phyloP scores from a whole-genome alignment of 2,329 filamentous ascomycete genomes.

The Penicillium sp. region DNA sequence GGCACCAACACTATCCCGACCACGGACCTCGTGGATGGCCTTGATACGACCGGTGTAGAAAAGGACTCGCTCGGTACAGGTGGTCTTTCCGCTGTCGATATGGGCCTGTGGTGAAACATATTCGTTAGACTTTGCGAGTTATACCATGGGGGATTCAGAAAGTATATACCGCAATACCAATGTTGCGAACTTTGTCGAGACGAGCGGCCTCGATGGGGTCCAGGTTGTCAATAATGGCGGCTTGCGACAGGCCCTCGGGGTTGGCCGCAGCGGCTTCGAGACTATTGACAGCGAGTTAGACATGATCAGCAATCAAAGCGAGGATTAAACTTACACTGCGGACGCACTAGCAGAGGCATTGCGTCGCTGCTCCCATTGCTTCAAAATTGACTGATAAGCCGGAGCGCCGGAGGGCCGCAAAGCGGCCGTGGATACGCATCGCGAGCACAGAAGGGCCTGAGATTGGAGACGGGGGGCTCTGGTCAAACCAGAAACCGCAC shows the following conservation, averaged over 20 bases:
- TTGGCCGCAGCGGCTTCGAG: slow-evolving; percentile 62
- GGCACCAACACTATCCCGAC: slow-evolving; percentile 87
- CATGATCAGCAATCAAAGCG: background rate
- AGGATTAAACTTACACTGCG: slow-evolving; percentile 43
- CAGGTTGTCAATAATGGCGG: slow-evolving; percentile 77
- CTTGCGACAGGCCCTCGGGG: slow-evolving; percentile 62
- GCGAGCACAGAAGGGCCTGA: slow-evolving; percentile 40
- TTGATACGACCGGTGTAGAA: slow-evolving; percentile 98
- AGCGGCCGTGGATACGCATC: slow-evolving; percentile 45
- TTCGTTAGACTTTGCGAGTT: slow-evolving; percentile 5
- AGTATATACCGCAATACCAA: slow-evolving; percentile 84
- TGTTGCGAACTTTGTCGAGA: slow-evolving; percentile 85
- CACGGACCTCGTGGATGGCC: slow-evolving; percentile 91
- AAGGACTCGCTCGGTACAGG: slow-evolving; percentile 91
- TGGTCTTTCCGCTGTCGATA: slow-evolving; percentile 98
- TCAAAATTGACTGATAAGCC: slow-evolving; percentile 42
- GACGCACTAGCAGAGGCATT: slow-evolving; percentile 48
- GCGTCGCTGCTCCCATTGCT: slow-evolving; percentile 48
- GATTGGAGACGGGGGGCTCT: slow-evolving; percentile 41
- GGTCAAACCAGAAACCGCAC: slow-evolving; percentile 42
- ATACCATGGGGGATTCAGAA: background rate
- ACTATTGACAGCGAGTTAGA: slow-evolving; percentile 35
- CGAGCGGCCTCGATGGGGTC: slow-evolving; percentile 77
- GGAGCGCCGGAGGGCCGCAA: slow-evolving; percentile 39
- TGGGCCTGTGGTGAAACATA: slow-evolving; percentile 67